Evolutionary conservation across 2,329 filamentous ascomycete genomes (phyloP), one percentile per base, ranked within the genome.

Genomic region (Didymella pinodella): DNA sequence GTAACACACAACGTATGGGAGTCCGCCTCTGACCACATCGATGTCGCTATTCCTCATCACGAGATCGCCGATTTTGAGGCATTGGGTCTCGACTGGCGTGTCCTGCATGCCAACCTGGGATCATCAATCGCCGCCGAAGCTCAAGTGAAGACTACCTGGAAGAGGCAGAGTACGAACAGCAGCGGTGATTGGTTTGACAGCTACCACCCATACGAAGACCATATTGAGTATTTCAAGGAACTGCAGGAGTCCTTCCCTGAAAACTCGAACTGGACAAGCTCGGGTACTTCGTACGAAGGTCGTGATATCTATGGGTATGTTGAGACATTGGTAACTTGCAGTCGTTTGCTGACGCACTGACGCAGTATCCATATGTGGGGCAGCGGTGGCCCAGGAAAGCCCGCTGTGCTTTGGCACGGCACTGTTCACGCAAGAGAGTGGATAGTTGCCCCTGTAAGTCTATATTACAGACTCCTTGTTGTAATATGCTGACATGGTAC

Each of bases 41-140:
- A 82, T 61, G 65, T 83, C 45, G 75, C 79, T n/a, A 71, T 83
- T 49, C 69, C 79, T 14, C 75, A 75, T 12, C 69, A 75, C 10
- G 72, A 80, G 34, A 54, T 80, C 20, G 64, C 67, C 1, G 72
- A 71, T 7, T 82, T 82, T 59, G 65, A 80, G 45, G 65, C 72
- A n/a, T 64, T 78, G 16, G 72, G 69, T 14, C 65, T 80, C 32
- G 67, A 73, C 26, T 67, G 64, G 4, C 69, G 75, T 44, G 63
- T 77, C 16, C 76, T 83, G 71, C 79, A 82, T 56, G 74, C 76
- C 31, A 72, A 83, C 65, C 71, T 83, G 6, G 80, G 80, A 16
- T 44, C 62, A n/a, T 77, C 78, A 2, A 83, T 83, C 57, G 69
- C 69, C 11, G 72, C 69, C 34, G 80, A 82, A 54, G 67, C 65